phyloP scores from a whole-genome alignment of 768 basidiomycete species.

The Lactarius hengduanensis region DNA sequence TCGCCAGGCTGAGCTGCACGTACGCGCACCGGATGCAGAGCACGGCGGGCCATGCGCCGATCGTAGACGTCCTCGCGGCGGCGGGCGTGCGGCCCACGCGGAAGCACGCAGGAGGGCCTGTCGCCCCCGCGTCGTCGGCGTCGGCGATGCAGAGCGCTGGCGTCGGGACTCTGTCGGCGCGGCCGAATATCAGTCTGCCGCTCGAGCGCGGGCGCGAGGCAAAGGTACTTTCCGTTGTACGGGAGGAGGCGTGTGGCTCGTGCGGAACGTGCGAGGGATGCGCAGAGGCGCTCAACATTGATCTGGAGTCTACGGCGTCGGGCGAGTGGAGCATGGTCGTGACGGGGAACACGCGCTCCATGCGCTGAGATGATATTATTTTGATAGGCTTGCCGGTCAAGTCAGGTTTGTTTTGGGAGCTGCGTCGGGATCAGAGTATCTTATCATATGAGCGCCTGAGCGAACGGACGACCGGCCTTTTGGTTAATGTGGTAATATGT shows the following conservation, averaged over 20 bases:
- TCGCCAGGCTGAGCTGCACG: constrained; percentile 54
- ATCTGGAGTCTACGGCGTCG: constrained; percentile 24
- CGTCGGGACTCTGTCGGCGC: neutral
- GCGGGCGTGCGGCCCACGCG: constrained; percentile 46
- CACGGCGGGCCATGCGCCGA: constrained; percentile 70
- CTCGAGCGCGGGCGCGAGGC: constrained; percentile 20
- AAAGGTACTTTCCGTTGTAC: constrained; percentile 28
- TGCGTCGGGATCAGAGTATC: neutral
- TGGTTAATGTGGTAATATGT: neutral
- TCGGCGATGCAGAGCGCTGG: neutral
- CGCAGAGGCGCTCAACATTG: constrained; percentile 21
- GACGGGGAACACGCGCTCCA: constrained; percentile 1
- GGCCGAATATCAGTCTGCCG: constrained; percentile 13
- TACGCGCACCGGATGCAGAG: constrained; percentile 87
- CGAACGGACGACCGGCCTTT: neutral
- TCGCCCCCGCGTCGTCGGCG: neutral
- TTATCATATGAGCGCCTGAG: neutral
- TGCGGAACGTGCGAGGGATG: constrained; percentile 15
- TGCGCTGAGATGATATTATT: constrained; percentile 7
- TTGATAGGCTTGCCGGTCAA: neutral
- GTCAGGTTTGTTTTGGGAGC: neutral
- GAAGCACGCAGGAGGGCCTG: neutral
- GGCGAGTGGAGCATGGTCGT: constrained; percentile 28
- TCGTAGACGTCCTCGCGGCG: constrained; percentile 62
- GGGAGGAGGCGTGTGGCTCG: constrained; percentile 24